These are phyloP conservation scores for Fusarium buxicola DNA, from an alignment of 2,329 filamentous ascomycete species.

Conservation along the genomic window DNA sequence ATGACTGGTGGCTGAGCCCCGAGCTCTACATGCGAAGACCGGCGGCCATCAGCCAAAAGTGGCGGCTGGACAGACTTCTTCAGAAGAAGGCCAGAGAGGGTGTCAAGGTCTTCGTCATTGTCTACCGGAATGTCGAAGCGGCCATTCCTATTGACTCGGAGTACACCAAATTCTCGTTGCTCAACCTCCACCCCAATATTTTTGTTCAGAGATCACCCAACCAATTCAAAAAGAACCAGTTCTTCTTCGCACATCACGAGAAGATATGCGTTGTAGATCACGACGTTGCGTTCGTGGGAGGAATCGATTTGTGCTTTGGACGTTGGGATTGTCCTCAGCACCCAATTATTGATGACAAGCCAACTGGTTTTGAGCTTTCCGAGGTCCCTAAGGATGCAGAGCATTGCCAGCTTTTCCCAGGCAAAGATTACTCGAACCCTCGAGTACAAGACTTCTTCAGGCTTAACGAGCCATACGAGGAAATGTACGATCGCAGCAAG, in stretches of 20 bases:
- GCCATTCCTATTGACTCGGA: constrained; percentile 98
- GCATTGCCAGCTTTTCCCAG: constrained; percentile 95
- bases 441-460: constrained; percentile 95
- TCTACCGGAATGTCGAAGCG: constrained; percentile 97
- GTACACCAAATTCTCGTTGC: constrained; percentile 95
- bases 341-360: constrained; percentile 89
- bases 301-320: constrained; percentile 96
- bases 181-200: constrained; percentile 95
- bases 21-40: constrained; percentile 95
- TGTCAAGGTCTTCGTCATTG: constrained; percentile 96
- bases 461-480: constrained; percentile 93
- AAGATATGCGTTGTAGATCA: constrained; percentile 98
- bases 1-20: constrained; percentile 98
- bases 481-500: constrained; percentile 95
- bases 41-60: constrained; percentile 96
- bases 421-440: constrained; percentile 98
- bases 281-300: constrained; percentile 93
- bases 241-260: constrained; percentile 99
- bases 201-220: constrained; percentile 97
- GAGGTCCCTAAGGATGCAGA: constrained; percentile 85
- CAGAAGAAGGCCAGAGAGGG: constrained; percentile 94
- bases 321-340: constrained; percentile 98
- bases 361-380: constrained; percentile 89
- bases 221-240: constrained; percentile 98
- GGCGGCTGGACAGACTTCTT: constrained; percentile 93